A percentile compares a stretch with the other conserved stretches of the same genome.
phyloP scores from a whole-genome alignment of 495 filamentous ascomycete genomes.

The Penicillium herquei region DNA sequence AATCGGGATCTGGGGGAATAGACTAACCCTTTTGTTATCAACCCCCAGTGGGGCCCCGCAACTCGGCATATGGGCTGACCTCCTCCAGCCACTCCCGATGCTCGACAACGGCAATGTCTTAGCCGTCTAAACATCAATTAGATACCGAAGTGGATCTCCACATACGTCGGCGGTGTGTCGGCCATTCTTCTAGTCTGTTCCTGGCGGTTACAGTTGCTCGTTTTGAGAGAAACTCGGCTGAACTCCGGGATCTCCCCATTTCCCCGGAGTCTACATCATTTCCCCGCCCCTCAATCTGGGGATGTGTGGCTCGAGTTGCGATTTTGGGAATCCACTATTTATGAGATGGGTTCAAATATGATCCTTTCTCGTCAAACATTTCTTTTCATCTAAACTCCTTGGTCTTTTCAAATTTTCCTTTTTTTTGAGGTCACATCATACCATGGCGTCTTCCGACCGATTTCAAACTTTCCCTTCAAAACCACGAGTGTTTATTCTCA shows the following conservation, averaged over 20 bases:
- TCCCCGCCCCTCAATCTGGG: constrained; percentile 4
- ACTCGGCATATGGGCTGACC: neutral
- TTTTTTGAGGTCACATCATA: neutral
- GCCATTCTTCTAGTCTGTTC: neutral
- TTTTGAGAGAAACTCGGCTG: neutral
- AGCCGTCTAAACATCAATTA: neutral
- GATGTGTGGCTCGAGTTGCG: constrained; percentile 8
- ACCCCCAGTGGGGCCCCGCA: neutral
- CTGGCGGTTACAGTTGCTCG: neutral
- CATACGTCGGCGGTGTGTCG: neutral
- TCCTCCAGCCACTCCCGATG: neutral
- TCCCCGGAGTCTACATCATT: neutral
- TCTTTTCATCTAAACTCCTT: neutral
- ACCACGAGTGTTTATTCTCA: constrained; percentile 18
- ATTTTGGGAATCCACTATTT: neutral
- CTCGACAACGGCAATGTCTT: neutral
- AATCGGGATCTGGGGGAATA: too few species aligned
- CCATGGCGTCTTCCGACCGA: constrained; percentile 8
- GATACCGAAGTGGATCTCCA: neutral
- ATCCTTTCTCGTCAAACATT: neutral
- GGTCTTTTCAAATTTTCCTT: neutral
- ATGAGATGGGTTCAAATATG: neutral
- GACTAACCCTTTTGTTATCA: neutral
- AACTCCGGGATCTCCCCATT: neutral
- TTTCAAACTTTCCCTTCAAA: constrained; percentile 9